A percentile compares a stretch with the other conserved stretches of the same genome.
phyloP scores from a whole-genome alignment of 805 yeast genomes.

The Saccharomycopsis lassenensis region DNA sequence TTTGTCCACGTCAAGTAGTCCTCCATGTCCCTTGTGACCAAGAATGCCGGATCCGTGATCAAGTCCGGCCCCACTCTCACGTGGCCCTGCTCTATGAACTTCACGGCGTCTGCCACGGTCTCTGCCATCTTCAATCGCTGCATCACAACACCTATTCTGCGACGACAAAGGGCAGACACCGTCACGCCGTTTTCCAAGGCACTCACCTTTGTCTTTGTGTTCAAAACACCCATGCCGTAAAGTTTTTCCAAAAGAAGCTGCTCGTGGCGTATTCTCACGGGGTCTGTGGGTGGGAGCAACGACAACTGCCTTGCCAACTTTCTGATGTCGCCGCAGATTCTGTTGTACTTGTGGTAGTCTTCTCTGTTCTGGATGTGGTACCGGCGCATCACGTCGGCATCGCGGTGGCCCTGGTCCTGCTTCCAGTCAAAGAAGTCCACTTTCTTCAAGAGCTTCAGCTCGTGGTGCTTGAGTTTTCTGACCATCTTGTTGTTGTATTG shows the following conservation, averaged over 20 bases:
- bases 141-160: constrained; percentile 92
- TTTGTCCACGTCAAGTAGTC: constrained; percentile 99
- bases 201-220: constrained; percentile 83
- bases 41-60: constrained; percentile 89
- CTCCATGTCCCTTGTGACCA: constrained; percentile 89
- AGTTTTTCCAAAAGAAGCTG: constrained; percentile 79
- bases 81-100: constrained; percentile 92
- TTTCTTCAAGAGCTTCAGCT: constrained; percentile 85
- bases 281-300: constrained; percentile 76
- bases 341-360: constrained; percentile 91
- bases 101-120: constrained; percentile 77
- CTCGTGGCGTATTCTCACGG: constrained; percentile 81
- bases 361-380: constrained; percentile 92
- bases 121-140: constrained; percentile 91
- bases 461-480: constrained; percentile 86
- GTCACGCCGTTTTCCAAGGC: constrained; percentile 86
- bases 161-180: constrained; percentile 84
- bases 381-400: constrained; percentile 90
- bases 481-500: constrained; percentile 41
- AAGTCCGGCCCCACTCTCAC: constrained; percentile 95
- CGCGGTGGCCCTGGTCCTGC: constrained; percentile 90
- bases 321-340: constrained; percentile 83
- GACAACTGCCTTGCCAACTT: constrained; percentile 81
- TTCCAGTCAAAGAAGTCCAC: constrained; percentile 98
- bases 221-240: constrained; percentile 76